Conservation (phyloP, 169 alveolate genomes). For the Theileria equi region DNA sequence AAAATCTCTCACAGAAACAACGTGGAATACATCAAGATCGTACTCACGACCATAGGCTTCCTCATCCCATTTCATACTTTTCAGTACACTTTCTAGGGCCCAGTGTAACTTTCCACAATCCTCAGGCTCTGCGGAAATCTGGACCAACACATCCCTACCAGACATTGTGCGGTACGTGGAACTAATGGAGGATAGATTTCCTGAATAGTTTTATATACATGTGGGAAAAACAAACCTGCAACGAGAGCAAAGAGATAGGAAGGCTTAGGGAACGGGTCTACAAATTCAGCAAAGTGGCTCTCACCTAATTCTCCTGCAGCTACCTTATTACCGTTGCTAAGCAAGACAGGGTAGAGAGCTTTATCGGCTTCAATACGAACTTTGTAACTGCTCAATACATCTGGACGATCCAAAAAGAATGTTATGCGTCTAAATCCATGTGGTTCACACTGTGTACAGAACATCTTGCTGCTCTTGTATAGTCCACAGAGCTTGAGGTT, state of each 20-base stretch:
- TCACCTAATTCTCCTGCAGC: conserved; percentile 74
- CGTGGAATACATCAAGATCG: conserved; percentile 85
- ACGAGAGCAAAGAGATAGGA: conserved; percentile 89
- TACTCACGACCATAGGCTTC: conserved; percentile 87
- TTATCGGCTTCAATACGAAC: conserved; percentile 86
- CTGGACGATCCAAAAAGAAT: conserved; percentile 89
- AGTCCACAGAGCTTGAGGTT: conserved; percentile 81
- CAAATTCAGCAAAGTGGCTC: conserved; percentile 81
- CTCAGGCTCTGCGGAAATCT: conserved; percentile 81
- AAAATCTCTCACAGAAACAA: conserved; percentile 86
- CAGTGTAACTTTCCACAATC: conserved; percentile 76
- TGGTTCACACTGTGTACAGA: conserved; percentile 90
- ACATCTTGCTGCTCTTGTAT: conserved; percentile 81
- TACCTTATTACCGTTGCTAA: conserved; percentile 82
- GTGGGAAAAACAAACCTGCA: no score
- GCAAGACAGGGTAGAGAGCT: conserved; percentile 80
- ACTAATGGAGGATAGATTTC: conserved; percentile 74
- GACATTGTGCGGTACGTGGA: conserved; percentile 78
- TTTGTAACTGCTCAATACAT: conserved; percentile 80
- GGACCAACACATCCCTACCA: conserved; percentile 74
- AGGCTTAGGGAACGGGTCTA: conserved; percentile 89
- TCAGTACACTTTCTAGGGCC: conserved; percentile 83
- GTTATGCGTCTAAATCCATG: conserved; percentile 89
- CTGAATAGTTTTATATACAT: no score
- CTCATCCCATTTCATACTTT: conserved; percentile 92